phyloP scores from a whole-genome alignment of 208 protist genomes.

The Porcisia hertigi region DNA sequence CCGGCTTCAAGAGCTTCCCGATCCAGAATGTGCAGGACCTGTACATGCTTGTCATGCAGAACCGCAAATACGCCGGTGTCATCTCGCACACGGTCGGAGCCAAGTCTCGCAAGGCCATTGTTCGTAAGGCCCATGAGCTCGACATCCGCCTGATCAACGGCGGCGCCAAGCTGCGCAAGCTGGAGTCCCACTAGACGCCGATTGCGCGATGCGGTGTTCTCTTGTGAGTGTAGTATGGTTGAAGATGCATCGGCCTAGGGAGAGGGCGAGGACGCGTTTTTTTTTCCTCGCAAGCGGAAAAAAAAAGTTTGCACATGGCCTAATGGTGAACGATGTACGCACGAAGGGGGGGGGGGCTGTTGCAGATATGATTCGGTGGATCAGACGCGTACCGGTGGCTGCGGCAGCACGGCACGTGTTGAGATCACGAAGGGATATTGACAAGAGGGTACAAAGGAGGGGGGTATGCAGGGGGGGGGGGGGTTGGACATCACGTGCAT shows the following conservation, averaged over 20 bases:
- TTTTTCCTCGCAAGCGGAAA: neutral
- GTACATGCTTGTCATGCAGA: constrained; percentile 99
- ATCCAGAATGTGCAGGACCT: constrained; percentile 97
- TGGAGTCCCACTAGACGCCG: constrained; percentile 68
- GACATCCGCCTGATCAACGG: constrained; percentile 98
- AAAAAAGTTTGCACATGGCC: neutral
- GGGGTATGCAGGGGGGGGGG: neutral
- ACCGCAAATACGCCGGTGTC: constrained; percentile 98
- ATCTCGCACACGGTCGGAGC: constrained; percentile 96
- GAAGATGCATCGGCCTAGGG: neutral
- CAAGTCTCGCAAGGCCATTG: constrained; percentile 96
- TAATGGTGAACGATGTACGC: neutral
- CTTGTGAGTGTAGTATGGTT: constrained; percentile 4
- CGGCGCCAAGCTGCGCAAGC: constrained; percentile 93
- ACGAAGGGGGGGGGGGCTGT: neutral
- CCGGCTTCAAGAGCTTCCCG: constrained; percentile 98
- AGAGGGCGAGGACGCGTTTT: neutral
- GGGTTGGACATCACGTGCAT: neutral
- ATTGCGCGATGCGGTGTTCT: neutral
- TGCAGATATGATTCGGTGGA: neutral
- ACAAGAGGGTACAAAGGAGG: too few relatives aligned
- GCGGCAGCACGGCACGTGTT: neutral
- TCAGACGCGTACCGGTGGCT: neutral
- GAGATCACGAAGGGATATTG: neutral
- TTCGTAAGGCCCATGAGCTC: constrained; percentile 98